Evolutionary conservation across 1,284 basidiomycete genomes (phyloP), one percentile per base, ranked within the genome.

Genomic region (Amylostereum chailletii): DNA sequence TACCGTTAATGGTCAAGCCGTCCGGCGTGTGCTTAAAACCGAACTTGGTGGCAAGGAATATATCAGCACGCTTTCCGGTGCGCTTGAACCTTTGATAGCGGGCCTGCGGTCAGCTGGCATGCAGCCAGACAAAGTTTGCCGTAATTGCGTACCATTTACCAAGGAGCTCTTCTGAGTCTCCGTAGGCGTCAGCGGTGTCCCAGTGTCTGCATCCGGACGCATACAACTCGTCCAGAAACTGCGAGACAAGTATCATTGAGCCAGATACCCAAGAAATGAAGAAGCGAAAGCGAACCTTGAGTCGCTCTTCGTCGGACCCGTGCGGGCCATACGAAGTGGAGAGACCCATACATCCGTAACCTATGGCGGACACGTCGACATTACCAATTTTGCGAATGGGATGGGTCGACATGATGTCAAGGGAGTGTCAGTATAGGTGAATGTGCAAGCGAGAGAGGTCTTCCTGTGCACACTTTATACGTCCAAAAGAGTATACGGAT

Each of bases 31-130:
- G 42, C 45, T 39, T 8, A 45, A 64, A 2, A n/a, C 67, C 70
- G 39, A 71, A 71, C 57, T 75, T 76, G 48, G 73, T 74, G 0
- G 69, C 71, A 2, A 76, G 65, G 60, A 76, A 75, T 38, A 75
- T 68, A 41, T 72, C 60, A 42, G 63, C 54, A 5, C 69, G 62
- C 57, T 69, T 68, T 3, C 68, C 69, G 0, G 61, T 65, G 39
- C 54, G 58, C 47, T 64, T 64, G 56, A 71, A 65, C 69, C 68
- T 66, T 27, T 9, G 6, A 31, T 33, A 19, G 19, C 19, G 19
- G 7, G 27, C 7, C 11, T 34, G 19, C 4, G 32, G 33, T 42
- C 19, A 19, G 27, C 27, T 19, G 19, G 19, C 11, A 33, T 45
- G 30, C 27, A 9, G 26, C 6, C 32, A 36, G 30, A 5, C 5